Conservation (phyloP, 2,329 filamentous ascomycete genomes). For the Ophiocordyceps sinensis region DNA sequence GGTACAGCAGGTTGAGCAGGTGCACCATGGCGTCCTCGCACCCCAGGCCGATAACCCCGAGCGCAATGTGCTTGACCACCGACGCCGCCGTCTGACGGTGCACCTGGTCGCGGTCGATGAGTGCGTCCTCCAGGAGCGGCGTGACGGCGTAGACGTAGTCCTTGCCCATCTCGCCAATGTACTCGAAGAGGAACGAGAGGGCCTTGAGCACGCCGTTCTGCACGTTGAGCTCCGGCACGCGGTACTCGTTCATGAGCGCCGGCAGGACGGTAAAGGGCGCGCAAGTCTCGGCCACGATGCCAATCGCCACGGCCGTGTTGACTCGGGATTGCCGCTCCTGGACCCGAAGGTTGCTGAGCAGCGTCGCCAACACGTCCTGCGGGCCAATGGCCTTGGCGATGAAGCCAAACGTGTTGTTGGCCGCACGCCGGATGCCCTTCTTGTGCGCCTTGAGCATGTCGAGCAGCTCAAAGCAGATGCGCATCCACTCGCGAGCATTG, state of each 20-base stretch:
- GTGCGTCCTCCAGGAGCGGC: conserved; percentile 84
- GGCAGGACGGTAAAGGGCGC: conserved; percentile 98
- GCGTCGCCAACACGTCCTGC: conserved; percentile 87
- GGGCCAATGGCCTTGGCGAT: conserved; percentile 98
- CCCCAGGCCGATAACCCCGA: conserved; percentile 92
- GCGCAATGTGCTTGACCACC: conserved; percentile 93
- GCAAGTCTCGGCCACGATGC: conserved; percentile 96
- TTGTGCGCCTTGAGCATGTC: conserved; percentile 99
- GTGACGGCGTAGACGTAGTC: conserved; percentile 99
- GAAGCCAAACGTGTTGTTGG: conserved; percentile 99
- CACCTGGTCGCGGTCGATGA: conserved; percentile 96
- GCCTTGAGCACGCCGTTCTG: conserved; percentile 98
- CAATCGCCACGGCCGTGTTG: conserved; percentile 95
- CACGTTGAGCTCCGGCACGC: conserved; percentile 94
- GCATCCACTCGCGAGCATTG: conserved; percentile 98
- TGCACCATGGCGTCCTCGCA: conserved; percentile 99
- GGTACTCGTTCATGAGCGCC: conserved; percentile 97
- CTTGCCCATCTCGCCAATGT: conserved; percentile 99
- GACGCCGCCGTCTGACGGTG: conserved; percentile 93
- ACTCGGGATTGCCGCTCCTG: conserved; percentile 97
- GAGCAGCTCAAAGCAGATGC: conserved; percentile 95
- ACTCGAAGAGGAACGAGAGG: conserved; percentile 93
- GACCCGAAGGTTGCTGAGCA: conserved; percentile 91
- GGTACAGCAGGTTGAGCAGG: conserved; percentile 87
- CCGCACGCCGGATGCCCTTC: conserved; percentile 93